Base-by-base conservation (phyloP, 2,329 filamentous ascomycete genomes). In the Graphilbum ipis-grandicollis region DNA sequence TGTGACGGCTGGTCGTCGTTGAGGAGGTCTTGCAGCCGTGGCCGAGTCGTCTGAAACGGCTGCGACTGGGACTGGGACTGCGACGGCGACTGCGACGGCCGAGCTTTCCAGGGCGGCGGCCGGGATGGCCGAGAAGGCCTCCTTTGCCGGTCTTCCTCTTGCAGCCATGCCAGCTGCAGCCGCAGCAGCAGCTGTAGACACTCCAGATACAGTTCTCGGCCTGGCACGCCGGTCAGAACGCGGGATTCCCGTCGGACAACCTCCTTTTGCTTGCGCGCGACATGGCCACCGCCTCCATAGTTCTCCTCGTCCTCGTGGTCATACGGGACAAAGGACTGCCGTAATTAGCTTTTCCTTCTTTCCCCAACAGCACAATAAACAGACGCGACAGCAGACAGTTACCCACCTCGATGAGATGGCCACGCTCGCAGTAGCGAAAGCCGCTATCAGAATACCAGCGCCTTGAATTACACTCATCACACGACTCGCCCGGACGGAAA, bases 101-200 rank as follows among this genome's bases (percentile, higher is more conserved):
- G n/a, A n/a, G n/a, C n/a, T n/a, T n/a, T n/a, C n/a, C n/a, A n/a
- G n/a, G n/a, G n/a, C n/a, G n/a, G n/a, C n/a, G n/a, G n/a, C n/a
- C n/a, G n/a, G n/a, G n/a, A n/a, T n/a, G n/a, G n/a, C n/a, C n/a
- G n/a, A n/a, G n/a, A n/a, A n/a, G n/a, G n/a, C n/a, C n/a, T n/a
- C n/a, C n/a, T 9, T 10, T 29, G 25, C 17, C 23, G 75, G 34
- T 90, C 66, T 0, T 69, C 68, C 51, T 75, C 75, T 6, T 65
- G 60, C 18, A 96, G 62, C 65, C 78, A 86, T 49, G 71, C 58
- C 14, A 83, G 59, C 59, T 96, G 88, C 50, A 79, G 82, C 52
- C 85, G 75, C 21, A 98, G 60, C 34, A 96, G 68, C 23, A 93
- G 62, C 55, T 96, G 88, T 41, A 92, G 70, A 44, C 74, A 79